These are phyloP conservation scores for Rhodotorula sp. DNA, from an alignment of 1,284 basidiomycete genomes.

Conservation along the genomic window DNA sequence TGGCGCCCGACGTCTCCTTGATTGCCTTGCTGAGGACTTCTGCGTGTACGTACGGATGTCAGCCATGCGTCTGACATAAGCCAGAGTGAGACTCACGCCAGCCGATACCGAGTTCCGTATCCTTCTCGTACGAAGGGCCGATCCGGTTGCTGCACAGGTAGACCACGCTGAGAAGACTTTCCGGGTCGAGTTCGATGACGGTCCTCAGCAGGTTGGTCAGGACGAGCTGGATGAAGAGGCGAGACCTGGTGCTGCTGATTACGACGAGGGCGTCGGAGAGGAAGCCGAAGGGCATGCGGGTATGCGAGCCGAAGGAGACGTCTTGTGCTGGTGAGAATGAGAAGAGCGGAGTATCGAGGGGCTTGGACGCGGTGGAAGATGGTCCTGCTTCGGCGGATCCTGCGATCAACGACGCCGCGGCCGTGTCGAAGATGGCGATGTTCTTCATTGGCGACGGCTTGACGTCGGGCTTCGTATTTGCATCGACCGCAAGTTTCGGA, in stretches of 20 bases:
- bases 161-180: conserved; percentile 73
- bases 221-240: conserved; percentile 74
- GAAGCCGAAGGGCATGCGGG: conserved; percentile 70
- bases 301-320: conserved; percentile 22
- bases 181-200: conserved; percentile 65
- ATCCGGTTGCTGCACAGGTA: conserved; percentile 87
- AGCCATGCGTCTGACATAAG: background rate
- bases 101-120: conserved; percentile 51
- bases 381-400: background rate
- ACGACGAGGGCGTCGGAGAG: conserved; percentile 72
- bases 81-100: conserved; percentile 23
- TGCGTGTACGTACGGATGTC: conserved; percentile 42
- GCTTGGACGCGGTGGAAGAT: background rate
- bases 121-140: conserved; percentile 57
- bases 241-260: conserved; percentile 72
- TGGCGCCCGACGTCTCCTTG: conserved; percentile 72
- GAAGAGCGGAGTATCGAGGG: conserved; percentile 48
- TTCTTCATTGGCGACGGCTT: conserved; percentile 23
- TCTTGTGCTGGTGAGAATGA: conserved; percentile 45
- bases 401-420: conserved; percentile 13
- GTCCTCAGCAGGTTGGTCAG: conserved; percentile 76
- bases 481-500: background rate
- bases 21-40: conserved; percentile 74
- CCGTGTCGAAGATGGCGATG: conserved; percentile 27
- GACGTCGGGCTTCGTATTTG: conserved; percentile 10